Percentiles rank a stretch among this genome's conserved stretches.
phyloP scores from a whole-genome alignment of 2,329 filamentous ascomycete genomes.

The Mariannaea sp. region DNA sequence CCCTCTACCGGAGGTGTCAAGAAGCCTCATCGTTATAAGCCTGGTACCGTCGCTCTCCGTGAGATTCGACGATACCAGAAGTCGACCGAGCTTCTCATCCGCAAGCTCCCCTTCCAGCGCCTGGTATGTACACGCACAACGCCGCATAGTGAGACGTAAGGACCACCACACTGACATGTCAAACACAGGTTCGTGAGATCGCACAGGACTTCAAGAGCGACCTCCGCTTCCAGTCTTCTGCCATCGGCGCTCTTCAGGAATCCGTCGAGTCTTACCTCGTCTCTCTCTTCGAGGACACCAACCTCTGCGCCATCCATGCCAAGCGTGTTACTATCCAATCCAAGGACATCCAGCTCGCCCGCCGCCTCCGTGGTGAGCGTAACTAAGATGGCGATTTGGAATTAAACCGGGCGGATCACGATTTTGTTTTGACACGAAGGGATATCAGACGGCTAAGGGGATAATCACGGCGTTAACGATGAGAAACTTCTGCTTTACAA shows the following conservation, averaged over 20 bases:
- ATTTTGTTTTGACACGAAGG: slow-evolving; percentile 47
- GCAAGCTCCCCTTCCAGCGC: slow-evolving; percentile 97
- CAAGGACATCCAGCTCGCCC: slow-evolving; percentile 96
- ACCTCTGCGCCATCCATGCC: slow-evolving; percentile 97
- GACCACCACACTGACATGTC: slow-evolving; percentile 18
- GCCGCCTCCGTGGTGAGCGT: slow-evolving; percentile 91
- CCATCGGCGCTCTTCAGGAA: slow-evolving; percentile 96
- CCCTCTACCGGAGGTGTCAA: slow-evolving; percentile 97
- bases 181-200: slow-evolving; percentile 80
- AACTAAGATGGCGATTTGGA: slow-evolving; percentile 61
- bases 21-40: slow-evolving; percentile 92
- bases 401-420: slow-evolving; percentile 45
- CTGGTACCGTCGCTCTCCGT: slow-evolving; percentile 93
- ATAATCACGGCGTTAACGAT: slow-evolving; percentile 53
- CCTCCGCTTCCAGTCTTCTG: slow-evolving; percentile 96
- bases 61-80: slow-evolving; percentile 99
- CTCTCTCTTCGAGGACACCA: slow-evolving; percentile 97
- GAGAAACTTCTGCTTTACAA: slow-evolving; percentile 46
- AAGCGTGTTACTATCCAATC: slow-evolving; percentile 99
- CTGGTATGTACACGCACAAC: slow-evolving; percentile 61
- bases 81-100: slow-evolving; percentile 92
- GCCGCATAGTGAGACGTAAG: no score
- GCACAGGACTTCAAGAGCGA: slow-evolving; percentile 95
- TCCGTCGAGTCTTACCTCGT: slow-evolving; percentile 98
- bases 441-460: slow-evolving; percentile 46